These are phyloP conservation scores for Penicillium thymicola DNA, from an alignment of 2,329 filamentous ascomycete genomes.

Conservation along the genomic window DNA sequence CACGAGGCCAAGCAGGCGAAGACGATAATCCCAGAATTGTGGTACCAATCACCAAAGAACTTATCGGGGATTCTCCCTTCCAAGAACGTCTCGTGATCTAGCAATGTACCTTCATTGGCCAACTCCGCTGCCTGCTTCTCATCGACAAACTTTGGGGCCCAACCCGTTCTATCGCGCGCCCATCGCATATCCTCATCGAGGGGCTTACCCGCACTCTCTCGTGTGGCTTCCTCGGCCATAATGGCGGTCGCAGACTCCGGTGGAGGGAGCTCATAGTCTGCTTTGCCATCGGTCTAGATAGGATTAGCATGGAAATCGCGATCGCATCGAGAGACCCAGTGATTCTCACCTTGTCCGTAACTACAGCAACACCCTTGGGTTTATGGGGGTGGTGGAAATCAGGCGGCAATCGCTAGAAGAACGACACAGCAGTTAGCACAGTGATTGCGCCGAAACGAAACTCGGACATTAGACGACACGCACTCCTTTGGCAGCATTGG, in stretches of 20 bases:
- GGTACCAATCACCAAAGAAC: conserved; percentile 97
- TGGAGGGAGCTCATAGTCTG: conserved; percentile 73
- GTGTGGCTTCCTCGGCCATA: conserved; percentile 55
- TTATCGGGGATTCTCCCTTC: conserved; percentile 82
- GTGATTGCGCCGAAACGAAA: neutral
- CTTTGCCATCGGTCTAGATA: conserved; percentile 60
- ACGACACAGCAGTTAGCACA: conserved; percentile 11
- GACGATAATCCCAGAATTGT: conserved; percentile 90
- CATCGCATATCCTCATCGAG: conserved; percentile 56
- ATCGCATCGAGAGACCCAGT: neutral
- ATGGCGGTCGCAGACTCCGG: conserved; percentile 57
- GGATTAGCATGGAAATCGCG: conserved; percentile 2
- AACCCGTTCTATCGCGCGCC: conserved; percentile 66
- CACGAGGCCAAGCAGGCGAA: conserved; percentile 90
- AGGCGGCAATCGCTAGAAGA: conserved; percentile 58
- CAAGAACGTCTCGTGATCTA: conserved; percentile 85
- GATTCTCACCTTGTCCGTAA: conserved; percentile 65
- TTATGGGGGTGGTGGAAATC: conserved; percentile 56
- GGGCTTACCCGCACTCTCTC: conserved; percentile 48
- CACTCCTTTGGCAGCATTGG: conserved; percentile 72
- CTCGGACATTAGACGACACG: conserved; percentile 35
- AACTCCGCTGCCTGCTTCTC: conserved; percentile 54
- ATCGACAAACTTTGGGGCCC: conserved; percentile 78
- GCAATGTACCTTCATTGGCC: conserved; percentile 59
- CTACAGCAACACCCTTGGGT: conserved; percentile 51